Conservation (phyloP, 192 early-diverging fungal species). For the Dispira simplex region DNA sequence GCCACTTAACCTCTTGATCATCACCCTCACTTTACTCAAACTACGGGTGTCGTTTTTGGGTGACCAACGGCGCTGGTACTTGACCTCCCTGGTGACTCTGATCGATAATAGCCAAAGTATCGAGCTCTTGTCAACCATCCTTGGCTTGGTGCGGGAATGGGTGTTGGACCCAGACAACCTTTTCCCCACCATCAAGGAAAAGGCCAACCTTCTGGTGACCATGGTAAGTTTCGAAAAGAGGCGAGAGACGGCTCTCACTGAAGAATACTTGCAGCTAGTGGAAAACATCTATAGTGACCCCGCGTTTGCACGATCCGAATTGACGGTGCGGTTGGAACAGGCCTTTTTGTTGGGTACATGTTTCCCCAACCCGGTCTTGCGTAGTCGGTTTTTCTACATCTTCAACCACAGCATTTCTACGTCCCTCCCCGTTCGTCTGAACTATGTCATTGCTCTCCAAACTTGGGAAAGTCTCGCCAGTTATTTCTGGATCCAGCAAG, state of each 20-base stretch:
- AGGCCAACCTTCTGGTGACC: constrained; percentile 78
- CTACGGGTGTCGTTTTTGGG: constrained; percentile 51
- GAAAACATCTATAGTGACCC: constrained; percentile 77
- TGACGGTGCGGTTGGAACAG: constrained; percentile 85
- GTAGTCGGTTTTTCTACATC: constrained; percentile 63
- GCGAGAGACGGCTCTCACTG: constrained; percentile 47
- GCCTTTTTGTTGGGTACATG: constrained; percentile 89
- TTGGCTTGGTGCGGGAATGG: constrained; percentile 82
- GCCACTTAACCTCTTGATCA: constrained; percentile 32
- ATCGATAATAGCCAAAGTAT: constrained; percentile 71
- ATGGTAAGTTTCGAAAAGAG: constrained; percentile 78
- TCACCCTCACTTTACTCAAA: constrained; percentile 33
- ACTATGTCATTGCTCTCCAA: constrained; percentile 82
- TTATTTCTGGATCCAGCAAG: constrained; percentile 89
- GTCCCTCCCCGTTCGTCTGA: constrained; percentile 54
- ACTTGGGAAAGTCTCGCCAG: constrained; percentile 84
- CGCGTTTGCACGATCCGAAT: constrained; percentile 69
- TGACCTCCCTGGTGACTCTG: constrained; percentile 64
- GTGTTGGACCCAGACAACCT: constrained; percentile 61
- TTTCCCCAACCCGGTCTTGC: constrained; percentile 58
- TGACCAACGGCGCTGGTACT: constrained; percentile 76
- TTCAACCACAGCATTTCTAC: constrained; percentile 66
- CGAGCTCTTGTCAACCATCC: constrained; percentile 52
- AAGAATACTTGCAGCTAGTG: constrained; percentile 83
- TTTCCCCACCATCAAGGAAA: constrained; percentile 95